Evolutionary conservation across 805 yeast genomes (phyloP), one percentile per base, ranked within the genome.

Genomic region (Schwanniomyces pseudopolymorphus): DNA sequence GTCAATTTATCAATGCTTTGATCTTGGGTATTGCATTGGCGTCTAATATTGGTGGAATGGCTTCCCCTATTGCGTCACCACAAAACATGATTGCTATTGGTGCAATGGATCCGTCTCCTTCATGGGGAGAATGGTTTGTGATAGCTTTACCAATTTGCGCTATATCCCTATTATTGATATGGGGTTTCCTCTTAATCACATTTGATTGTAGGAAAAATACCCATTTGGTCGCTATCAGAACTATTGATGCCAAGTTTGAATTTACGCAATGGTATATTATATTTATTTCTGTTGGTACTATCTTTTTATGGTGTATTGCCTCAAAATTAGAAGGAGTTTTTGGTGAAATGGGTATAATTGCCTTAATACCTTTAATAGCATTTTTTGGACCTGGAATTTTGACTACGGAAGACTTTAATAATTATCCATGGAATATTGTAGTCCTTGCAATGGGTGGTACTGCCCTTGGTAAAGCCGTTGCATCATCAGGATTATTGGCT

Each of bases 371-470:
- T 9, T 79, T 92, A 58, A 78, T 90, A n/a, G 67, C 89, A n/a
- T 85, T 92, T 59, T 92, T 92, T 60, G 98, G 97, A 4, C 81
- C 96, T 0, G 97, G 97, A 0, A 67, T 91, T 16, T 71, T 92
- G 49, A 81, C 87, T 7, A 85, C 90, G 1, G 96, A 91, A 47
- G 99, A 92, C 61, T 90, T 92, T 67, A 92, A 94, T 67, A 92
- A 89, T 63, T 92, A 92, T 63, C 83, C 96, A 53, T 92, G 99
- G 99, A 90, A 96, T 4, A 94, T 92, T 56, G 94, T 94, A 8
- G 82, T 92, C 39, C 75, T 92, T 52, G 97, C 98, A 3, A 94
- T 92, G 99, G 99, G 99, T 26, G 99, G 99, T 51, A 80, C 92
- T 43, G 96, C 97, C 0, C 73, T 92, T 43, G 99, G 99, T 46